Conservation (phyloP, 2,329 filamentous ascomycete genomes). For the Colletotrichum zoysiae region DNA sequence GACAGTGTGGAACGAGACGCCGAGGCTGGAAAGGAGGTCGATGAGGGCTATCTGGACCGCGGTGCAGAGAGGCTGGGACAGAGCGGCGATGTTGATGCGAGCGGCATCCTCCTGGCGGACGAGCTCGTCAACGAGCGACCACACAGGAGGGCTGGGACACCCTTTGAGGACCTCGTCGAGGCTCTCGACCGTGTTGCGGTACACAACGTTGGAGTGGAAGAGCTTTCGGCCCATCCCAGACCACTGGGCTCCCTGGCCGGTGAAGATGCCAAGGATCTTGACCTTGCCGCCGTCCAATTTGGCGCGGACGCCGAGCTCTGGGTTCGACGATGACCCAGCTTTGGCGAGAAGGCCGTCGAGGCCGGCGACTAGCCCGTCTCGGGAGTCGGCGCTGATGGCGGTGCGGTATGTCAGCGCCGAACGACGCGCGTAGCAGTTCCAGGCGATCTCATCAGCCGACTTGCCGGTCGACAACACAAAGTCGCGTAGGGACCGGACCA, state of each 20-base stretch:
- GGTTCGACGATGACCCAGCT: constrained; percentile 24
- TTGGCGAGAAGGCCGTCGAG: constrained; percentile 33
- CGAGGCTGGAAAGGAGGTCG: constrained; percentile 38
- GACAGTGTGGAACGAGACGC: constrained; percentile 41
- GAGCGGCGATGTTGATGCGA: constrained; percentile 43
- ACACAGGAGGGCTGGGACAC: constrained; percentile 16
- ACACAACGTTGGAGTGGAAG: constrained; percentile 30
- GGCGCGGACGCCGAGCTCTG: constrained; percentile 35
- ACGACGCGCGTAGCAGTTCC: constrained; percentile 30
- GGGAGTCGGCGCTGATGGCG: constrained; percentile 24
- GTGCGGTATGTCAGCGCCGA: constrained; percentile 36
- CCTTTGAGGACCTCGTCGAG: constrained; percentile 39
- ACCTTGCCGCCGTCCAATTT: constrained; percentile 33
- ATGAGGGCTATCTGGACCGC: constrained; percentile 45
- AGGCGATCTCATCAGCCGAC: constrained; percentile 31
- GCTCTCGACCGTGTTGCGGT: constrained; percentile 37
- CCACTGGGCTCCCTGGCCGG: constrained; percentile 53
- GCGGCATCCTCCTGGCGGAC: constrained; percentile 32
- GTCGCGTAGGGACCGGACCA: constrained; percentile 24
- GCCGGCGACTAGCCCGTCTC: constrained; percentile 14
- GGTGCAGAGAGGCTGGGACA: constrained; percentile 43
- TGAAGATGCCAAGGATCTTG: constrained; percentile 49
- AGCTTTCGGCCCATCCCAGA: constrained; percentile 50
- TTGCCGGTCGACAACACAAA: constrained; percentile 19
- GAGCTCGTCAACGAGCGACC: constrained; percentile 44